Conservation (phyloP, 2,329 filamentous ascomycete species). For the Aspergillus sp. region DNA sequence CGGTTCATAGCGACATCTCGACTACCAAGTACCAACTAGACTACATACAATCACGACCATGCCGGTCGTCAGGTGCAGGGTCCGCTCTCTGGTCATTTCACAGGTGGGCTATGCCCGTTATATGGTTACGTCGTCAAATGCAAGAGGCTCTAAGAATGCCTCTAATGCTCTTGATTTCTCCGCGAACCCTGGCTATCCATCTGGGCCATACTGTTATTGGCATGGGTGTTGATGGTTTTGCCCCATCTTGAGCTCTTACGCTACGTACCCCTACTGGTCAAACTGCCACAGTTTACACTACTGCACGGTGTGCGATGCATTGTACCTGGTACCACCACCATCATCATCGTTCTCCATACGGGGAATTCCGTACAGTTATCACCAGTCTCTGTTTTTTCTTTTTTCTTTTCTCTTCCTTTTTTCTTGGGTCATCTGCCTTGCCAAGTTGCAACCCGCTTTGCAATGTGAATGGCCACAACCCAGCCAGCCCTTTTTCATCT, state of each 20-base stretch:
- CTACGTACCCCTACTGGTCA: too few species aligned
- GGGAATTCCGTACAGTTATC: too few species aligned
- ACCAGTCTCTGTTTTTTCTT: too few species aligned
- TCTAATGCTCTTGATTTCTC: background rate
- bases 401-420: too few species aligned
- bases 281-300: background rate
- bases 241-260: too few species aligned
- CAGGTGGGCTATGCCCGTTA: background rate
- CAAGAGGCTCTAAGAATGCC: background rate
- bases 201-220: background rate
- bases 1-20: slow-evolving; percentile 1
- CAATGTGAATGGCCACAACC: background rate
- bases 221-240: background rate
- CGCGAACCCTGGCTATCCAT: background rate
- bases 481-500: background rate
- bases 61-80: slow-evolving; percentile 12
- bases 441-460: too few species aligned
- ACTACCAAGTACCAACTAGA: too few species aligned
- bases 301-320: too few species aligned
- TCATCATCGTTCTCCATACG: too few species aligned
- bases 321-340: too few species aligned
- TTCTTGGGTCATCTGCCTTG: too few species aligned
- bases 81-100: slow-evolving; percentile 15
- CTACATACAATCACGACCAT: too few species aligned
- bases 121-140: background rate